phyloP scores from a whole-genome alignment of 2,329 filamentous ascomycete species.

The Nothopassalora personata region DNA sequence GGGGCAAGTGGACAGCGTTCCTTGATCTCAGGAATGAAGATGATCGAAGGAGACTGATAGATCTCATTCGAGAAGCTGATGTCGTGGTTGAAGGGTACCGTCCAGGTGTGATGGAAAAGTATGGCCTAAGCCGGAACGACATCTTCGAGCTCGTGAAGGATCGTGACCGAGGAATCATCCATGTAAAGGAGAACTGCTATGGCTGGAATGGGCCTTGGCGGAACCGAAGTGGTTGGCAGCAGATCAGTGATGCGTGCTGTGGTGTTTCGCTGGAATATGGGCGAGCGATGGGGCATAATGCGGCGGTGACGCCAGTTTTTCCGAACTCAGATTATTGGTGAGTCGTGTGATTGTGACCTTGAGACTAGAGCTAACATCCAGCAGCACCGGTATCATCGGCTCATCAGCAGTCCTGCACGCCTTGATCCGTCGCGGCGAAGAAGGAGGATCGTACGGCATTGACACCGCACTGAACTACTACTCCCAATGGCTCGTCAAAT shows the following conservation, averaged over 20 bases:
- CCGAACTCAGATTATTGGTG: conserved; percentile 24
- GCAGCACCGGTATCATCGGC: conserved; percentile 22
- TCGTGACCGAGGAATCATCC: conserved; percentile 42
- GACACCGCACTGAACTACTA: conserved; percentile 26
- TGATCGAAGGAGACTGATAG: conserved; percentile 37
- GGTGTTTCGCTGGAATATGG: conserved; percentile 15
- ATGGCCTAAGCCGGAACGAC: conserved; percentile 41
- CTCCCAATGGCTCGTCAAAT: conserved; percentile 27
- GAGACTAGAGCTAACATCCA: not conserved
- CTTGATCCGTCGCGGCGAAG: conserved; percentile 20
- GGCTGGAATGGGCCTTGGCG: conserved; percentile 48
- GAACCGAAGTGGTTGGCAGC: conserved; percentile 49
- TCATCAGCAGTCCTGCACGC: conserved; percentile 21
- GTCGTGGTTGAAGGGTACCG: conserved; percentile 49
- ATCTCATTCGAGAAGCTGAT: conserved; percentile 46
- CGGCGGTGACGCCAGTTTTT: conserved; percentile 23
- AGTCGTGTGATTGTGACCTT: not conserved
- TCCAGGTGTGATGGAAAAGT: conserved; percentile 44
- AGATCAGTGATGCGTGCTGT: conserved; percentile 44
- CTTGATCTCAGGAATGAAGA: conserved; percentile 41
- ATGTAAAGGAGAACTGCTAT: conserved; percentile 51
- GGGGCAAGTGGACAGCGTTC: conserved; percentile 46
- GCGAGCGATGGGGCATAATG: conserved; percentile 14
- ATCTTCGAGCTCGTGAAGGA: conserved; percentile 40
- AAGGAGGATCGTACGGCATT: conserved; percentile 24